These are phyloP conservation scores for Trichoderma sp. DNA, from an alignment of 2,329 filamentous ascomycete genomes.

Conservation along the genomic window DNA sequence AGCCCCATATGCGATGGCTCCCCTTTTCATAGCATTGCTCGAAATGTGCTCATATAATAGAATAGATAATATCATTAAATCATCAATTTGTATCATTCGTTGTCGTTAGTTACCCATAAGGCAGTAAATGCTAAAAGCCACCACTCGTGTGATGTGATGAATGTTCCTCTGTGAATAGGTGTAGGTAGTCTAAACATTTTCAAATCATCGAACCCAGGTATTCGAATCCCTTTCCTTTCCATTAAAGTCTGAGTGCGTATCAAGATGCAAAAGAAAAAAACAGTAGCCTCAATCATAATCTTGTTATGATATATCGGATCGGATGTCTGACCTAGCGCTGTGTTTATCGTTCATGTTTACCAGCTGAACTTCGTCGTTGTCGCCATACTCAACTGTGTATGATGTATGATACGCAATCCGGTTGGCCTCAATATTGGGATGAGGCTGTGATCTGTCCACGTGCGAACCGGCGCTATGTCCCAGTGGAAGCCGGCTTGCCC, in stretches of 20 bases:
- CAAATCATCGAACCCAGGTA: not conserved
- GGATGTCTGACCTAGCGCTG: constrained; percentile 10
- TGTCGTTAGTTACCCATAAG: not conserved
- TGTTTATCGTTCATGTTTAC: constrained; percentile 16
- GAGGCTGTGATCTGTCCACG: constrained; percentile 24
- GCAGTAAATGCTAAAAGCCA: not conserved
- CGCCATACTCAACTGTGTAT: constrained; percentile 34
- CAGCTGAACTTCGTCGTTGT: constrained; percentile 19
- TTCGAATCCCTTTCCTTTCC: not conserved
- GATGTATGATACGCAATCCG: constrained; percentile 35
- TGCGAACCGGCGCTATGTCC: constrained; percentile 27
- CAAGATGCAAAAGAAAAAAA: not conserved
- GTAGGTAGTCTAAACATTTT: not conserved
- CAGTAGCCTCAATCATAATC: not conserved
- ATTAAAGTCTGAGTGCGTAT: not conserved
- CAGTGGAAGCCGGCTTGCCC: constrained; percentile 18
- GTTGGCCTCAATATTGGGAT: constrained; percentile 23
- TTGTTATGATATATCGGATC: constrained; percentile 5
- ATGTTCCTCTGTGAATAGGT: not conserved
- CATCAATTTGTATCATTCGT: not conserved
- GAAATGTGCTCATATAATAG: not conserved
- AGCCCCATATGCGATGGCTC: not conserved
- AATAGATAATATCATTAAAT: not conserved
- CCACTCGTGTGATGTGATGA: not conserved
- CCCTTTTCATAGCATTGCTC: not conserved